Evolutionary conservation across 768 basidiomycete genomes (phyloP).

Genomic region (Boletus subparvulus): DNA sequence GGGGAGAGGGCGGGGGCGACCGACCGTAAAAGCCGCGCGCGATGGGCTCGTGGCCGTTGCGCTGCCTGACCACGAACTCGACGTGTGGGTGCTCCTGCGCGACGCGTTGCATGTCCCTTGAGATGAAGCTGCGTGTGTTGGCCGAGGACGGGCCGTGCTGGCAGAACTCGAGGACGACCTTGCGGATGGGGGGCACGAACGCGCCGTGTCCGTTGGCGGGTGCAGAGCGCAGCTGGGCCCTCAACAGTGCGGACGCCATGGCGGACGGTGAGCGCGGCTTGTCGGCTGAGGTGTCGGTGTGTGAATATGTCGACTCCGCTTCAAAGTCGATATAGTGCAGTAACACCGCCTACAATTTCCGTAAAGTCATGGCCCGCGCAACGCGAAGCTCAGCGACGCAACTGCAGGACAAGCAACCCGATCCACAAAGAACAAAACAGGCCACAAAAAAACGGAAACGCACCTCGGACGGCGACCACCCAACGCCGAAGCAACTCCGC

Average conservation of each 20-base stretch:
- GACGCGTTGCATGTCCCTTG: slow-evolving; percentile 58
- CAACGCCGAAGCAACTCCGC: slow-evolving; percentile 50
- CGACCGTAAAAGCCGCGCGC: slow-evolving; percentile 80
- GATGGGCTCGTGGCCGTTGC: slow-evolving; percentile 74
- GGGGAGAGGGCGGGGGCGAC: slow-evolving; percentile 4
- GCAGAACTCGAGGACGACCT: slow-evolving; percentile 88
- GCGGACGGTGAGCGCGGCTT: background rate
- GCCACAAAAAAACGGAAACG: slow-evolving; percentile 71
- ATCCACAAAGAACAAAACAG: slow-evolving; percentile 29
- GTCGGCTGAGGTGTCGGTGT: slow-evolving; percentile 26
- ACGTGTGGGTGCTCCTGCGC: slow-evolving; percentile 78
- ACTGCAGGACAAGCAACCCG: slow-evolving; percentile 27
- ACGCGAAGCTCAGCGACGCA: slow-evolving; percentile 60
- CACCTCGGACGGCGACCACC: slow-evolving; percentile 42
- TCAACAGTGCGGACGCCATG: slow-evolving; percentile 43
- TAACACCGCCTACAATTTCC: slow-evolving; percentile 20
- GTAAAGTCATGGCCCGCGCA: slow-evolving; percentile 64
- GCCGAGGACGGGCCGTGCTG: slow-evolving; percentile 77
- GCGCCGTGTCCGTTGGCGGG: slow-evolving; percentile 74
- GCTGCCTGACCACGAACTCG: slow-evolving; percentile 79
- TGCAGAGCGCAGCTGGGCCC: slow-evolving; percentile 51
- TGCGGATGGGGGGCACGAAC: slow-evolving; percentile 77
- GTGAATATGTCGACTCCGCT: slow-evolving; percentile 16
- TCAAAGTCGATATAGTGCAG: background rate
- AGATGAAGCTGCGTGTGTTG: slow-evolving; percentile 68